phyloP scores from a whole-genome alignment of 352 stramenopile species.

The Aphanomyces cochlioides region DNA sequence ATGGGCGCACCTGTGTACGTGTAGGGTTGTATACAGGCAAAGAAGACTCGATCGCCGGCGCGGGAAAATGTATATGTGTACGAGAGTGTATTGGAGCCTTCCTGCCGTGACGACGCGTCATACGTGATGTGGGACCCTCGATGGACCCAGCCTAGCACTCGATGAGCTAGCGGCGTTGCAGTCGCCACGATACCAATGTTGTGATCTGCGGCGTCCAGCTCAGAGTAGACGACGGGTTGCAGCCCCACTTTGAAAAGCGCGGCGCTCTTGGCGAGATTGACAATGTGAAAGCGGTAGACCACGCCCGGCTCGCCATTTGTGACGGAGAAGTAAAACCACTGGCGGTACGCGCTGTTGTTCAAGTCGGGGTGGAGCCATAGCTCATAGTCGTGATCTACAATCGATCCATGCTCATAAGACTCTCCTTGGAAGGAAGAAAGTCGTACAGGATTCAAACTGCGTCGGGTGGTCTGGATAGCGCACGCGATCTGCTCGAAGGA shows the following conservation, averaged over 20 bases:
- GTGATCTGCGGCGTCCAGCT: constrained; percentile 42
- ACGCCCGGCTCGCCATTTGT: constrained; percentile 50
- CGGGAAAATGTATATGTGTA: constrained; percentile 72
- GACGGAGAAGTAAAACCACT: constrained; percentile 91
- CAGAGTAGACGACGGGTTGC: constrained; percentile 76
- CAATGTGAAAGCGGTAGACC: constrained; percentile 64
- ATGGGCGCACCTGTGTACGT: constrained; percentile 69
- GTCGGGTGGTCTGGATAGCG: constrained; percentile 21
- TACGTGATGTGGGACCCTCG: constrained; percentile 61
- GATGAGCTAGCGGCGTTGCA: not conserved
- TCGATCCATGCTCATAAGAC: not conserved
- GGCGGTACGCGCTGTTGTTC: constrained; percentile 77
- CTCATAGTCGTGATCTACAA: constrained; percentile 61
- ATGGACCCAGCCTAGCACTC: constrained; percentile 52
- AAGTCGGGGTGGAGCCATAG: constrained; percentile 68
- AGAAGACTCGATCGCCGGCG: constrained; percentile 68
- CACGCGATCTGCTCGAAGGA: constrained; percentile 57
- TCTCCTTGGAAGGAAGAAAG: not conserved
- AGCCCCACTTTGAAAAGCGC: constrained; percentile 78
- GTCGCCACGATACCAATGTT: constrained; percentile 20
- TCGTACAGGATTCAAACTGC: constrained; percentile 18
- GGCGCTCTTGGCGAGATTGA: constrained; percentile 79
- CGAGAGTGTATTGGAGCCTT: constrained; percentile 49
- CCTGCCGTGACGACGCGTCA: constrained; percentile 40
- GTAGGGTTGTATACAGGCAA: constrained; percentile 83